Conservation (phyloP, 2,329 filamentous ascomycete species). For the Exophiala dermatitidis region DNA sequence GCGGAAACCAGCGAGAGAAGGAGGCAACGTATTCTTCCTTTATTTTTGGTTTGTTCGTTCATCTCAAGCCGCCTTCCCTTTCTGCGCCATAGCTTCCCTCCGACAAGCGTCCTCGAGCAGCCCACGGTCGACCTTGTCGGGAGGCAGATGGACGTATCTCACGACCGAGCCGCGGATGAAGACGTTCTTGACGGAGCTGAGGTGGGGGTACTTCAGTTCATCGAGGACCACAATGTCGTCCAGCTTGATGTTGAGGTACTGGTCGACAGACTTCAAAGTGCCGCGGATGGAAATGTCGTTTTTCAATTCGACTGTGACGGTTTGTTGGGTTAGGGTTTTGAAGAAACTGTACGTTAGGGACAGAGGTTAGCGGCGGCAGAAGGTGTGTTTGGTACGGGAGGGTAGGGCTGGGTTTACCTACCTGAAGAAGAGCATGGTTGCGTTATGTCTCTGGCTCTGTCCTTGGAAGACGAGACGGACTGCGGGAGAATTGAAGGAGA, state of each 20-base stretch:
- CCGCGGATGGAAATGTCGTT: constrained; percentile 97
- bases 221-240: constrained; percentile 91
- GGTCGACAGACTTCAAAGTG: constrained; percentile 92
- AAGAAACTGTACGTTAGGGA: constrained; percentile 56
- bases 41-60: no score
- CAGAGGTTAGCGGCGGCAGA: neutral
- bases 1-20: no score
- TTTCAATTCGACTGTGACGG: constrained; percentile 97
- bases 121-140: constrained; percentile 73
- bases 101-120: constrained; percentile 85
- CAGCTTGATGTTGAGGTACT: constrained; percentile 98
- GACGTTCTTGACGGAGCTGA: constrained; percentile 87
- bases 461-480: no score
- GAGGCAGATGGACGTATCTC: constrained; percentile 82
- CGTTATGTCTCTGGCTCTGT: neutral
- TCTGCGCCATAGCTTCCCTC: constrained; percentile 53
- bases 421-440: constrained; percentile 22
- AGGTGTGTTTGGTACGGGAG: neutral
- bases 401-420: neutral
- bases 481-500: no score
- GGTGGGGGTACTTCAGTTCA: constrained; percentile 87
- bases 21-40: no score
- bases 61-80: constrained; percentile 11
- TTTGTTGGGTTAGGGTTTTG: constrained; percentile 95
- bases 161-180: constrained; percentile 93